Conservation (phyloP, 345 rosid genomes). For the Aethionema arabicum region DNA sequence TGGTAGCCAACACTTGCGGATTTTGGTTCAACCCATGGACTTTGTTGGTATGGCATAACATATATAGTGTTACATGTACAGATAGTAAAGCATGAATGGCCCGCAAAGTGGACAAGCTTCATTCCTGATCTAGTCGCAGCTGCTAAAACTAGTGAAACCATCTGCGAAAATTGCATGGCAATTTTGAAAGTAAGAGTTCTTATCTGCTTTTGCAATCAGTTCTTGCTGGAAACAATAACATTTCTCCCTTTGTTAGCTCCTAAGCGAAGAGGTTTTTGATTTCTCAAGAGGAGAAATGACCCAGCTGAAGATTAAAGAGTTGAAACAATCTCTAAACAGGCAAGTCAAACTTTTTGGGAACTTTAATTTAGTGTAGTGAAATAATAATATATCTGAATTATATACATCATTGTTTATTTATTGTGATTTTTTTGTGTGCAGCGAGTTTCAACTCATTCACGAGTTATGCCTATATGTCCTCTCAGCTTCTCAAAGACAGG, state of each 20-base stretch:
- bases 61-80: constrained; percentile 34
- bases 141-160: constrained; percentile 99
- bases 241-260: constrained; percentile 52
- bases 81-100: constrained; percentile 99
- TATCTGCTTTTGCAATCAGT: constrained; percentile 17
- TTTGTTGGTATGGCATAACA: constrained; percentile 17
- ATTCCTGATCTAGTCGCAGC: constrained; percentile 99
- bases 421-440: constrained; percentile 45
- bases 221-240: constrained; percentile 23
- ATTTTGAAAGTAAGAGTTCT: constrained; percentile 70
- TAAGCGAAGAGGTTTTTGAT: constrained; percentile 99
- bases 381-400: neutral
- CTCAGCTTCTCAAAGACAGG: constrained; percentile 94
- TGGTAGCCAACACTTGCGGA: constrained; percentile 4
- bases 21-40: neutral
- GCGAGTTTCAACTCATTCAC: constrained; percentile 98
- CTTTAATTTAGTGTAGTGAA: neutral
- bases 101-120: constrained; percentile 94
- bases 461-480: constrained; percentile 96
- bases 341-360: constrained; percentile 17
- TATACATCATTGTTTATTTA: constrained; percentile 25
- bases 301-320: constrained; percentile 92
- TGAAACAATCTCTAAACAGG: constrained; percentile 97
- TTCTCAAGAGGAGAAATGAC: constrained; percentile 99
- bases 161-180: constrained; percentile 98